phyloP scores from a whole-genome alignment of 495 filamentous ascomycete species.

The Talaromyces thailandensis region DNA sequence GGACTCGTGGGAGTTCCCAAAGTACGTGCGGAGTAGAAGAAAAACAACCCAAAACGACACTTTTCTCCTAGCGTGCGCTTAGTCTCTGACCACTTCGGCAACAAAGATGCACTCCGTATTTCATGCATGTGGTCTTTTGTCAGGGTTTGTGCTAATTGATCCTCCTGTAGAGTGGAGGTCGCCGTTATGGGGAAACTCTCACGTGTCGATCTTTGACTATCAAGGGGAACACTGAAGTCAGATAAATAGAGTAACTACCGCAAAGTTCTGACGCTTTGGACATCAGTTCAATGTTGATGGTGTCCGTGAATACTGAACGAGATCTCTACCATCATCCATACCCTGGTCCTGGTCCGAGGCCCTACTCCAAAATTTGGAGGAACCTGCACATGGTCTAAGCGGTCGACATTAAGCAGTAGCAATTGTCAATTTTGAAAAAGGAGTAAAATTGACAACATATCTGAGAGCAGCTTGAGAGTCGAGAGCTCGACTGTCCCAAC shows the following conservation, averaged over 20 bases:
- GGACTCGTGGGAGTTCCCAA: neutral
- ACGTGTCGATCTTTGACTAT: neutral
- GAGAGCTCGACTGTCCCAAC: too few species aligned
- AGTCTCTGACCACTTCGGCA: neutral
- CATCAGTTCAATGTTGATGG: too few species aligned
- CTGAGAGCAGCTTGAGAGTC: too few species aligned
- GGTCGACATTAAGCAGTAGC: too few species aligned
- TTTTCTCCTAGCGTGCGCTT: neutral
- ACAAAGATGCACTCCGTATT: neutral
- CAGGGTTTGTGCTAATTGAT: neutral
- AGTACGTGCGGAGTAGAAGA: neutral
- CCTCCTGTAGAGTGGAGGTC: neutral
- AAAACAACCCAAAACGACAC: neutral
- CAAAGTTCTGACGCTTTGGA: too few species aligned
- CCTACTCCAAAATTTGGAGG: too few species aligned
- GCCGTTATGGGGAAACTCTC: neutral
- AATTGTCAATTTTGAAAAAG: too few species aligned
- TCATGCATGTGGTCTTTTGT: neutral
- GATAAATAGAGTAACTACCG: neutral
- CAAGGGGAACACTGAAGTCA: neutral
- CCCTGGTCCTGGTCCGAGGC: too few species aligned
- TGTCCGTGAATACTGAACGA: constrained; percentile 12
- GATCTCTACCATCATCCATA: too few species aligned
- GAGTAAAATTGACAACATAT: too few species aligned
- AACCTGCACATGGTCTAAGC: too few species aligned